Evolutionary conservation across 192 early-diverging fungal species (phyloP).

Genomic region (Gaertneriomyces semiglobifer): DNA sequence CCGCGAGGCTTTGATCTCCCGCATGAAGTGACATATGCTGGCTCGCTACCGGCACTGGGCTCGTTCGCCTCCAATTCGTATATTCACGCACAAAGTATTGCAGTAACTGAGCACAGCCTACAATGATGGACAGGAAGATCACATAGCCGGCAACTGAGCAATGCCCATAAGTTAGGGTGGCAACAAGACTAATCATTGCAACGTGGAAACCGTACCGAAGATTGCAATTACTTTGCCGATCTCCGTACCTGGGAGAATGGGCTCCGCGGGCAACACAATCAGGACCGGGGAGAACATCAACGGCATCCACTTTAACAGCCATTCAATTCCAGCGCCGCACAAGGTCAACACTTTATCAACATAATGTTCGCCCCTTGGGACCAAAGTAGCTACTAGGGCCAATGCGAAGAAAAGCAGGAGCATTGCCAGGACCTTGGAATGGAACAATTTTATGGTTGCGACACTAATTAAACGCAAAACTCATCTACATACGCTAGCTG

Average conservation of each 20-base stretch:
- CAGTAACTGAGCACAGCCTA: no score
- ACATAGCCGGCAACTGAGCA: no score
- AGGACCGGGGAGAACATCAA: conserved; percentile 18
- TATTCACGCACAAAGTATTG: no score
- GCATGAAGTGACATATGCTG: no score
- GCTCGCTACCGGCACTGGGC: no score
- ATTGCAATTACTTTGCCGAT: conserved; percentile 15
- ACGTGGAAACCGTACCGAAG: conserved; percentile 3
- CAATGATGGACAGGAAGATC: no score
- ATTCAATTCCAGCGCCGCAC: conserved; percentile 8
- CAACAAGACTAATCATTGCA: background rate
- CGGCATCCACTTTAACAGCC: conserved; percentile 22
- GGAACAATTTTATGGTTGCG: background rate
- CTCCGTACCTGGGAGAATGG: background rate
- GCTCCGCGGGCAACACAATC: conserved; percentile 8
- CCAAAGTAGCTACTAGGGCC: background rate
- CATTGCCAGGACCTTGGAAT: conserved; percentile 14
- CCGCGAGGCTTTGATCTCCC: no score
- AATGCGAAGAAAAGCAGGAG: conserved; percentile 1
- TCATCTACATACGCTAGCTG: conserved; percentile 19
- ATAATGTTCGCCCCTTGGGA: background rate
- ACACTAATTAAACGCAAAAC: background rate
- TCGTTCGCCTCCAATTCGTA: no score
- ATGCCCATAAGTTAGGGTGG: no score
- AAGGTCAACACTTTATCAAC: background rate